These are phyloP conservation scores for Umbelopsis ramanniana DNA, from an alignment of 192 early-diverging fungal genomes.

Conservation along the genomic window DNA sequence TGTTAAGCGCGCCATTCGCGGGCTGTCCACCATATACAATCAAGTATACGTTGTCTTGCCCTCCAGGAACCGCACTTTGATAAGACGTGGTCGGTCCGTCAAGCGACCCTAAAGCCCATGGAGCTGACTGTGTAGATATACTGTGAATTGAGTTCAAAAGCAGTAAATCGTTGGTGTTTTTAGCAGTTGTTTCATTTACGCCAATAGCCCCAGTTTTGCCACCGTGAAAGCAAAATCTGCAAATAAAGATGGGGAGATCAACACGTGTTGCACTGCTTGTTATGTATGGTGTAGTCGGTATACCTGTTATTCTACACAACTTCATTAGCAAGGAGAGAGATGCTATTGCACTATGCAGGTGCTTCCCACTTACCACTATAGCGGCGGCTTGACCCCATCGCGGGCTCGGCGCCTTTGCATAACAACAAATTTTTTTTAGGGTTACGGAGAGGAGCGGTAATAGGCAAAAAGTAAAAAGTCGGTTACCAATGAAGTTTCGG, in stretches of 20 bases:
- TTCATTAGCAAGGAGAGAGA: background rate
- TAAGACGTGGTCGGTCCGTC: constrained; percentile 27
- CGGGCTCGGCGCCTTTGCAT: constrained; percentile 18
- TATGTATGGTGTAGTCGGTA: background rate
- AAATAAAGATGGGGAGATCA: background rate
- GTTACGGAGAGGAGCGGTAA: background rate
- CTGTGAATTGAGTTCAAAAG: constrained; percentile 1
- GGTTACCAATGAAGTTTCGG: background rate
- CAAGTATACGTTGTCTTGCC: constrained; percentile 16
- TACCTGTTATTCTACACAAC: constrained; percentile 12
- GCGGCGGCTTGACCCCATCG: constrained; percentile 25
- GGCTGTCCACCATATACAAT: constrained; percentile 34
- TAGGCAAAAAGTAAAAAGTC: background rate
- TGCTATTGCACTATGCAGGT: background rate
- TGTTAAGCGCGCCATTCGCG: background rate
- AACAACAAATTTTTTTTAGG: background rate
- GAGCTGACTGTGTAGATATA: constrained; percentile 6
- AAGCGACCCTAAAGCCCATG: constrained; percentile 7
- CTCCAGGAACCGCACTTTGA: constrained; percentile 29
- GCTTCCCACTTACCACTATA: background rate
- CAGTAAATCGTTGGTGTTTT: constrained; percentile 21
- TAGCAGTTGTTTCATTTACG: constrained; percentile 10
- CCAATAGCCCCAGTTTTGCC: constrained; percentile 23
- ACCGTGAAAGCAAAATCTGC: constrained; percentile 26
- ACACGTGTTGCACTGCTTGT: background rate